phyloP scores from a whole-genome alignment of 805 yeast genomes.

The Jamesozyma gamospora region DNA sequence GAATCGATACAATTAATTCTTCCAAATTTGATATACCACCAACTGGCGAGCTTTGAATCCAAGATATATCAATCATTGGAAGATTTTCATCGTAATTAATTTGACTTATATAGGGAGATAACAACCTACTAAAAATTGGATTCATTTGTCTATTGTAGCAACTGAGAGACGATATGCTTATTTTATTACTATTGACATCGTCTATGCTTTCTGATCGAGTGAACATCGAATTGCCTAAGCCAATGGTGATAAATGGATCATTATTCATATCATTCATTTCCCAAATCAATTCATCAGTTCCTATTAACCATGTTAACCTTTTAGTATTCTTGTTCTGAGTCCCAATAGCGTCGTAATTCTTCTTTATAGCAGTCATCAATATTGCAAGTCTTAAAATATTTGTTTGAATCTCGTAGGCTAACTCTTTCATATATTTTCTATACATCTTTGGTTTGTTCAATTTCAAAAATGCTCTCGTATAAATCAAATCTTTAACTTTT shows the following conservation, averaged over 20 bases:
- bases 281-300: slow-evolving; percentile 49
- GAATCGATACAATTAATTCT: slow-evolving; percentile 38
- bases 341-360: slow-evolving; percentile 25
- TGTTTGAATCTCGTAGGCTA: slow-evolving; percentile 30
- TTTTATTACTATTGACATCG: slow-evolving; percentile 42
- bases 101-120: slow-evolving; percentile 33
- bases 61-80: slow-evolving; percentile 35
- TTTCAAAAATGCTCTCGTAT: slow-evolving; percentile 34
- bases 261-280: slow-evolving; percentile 42
- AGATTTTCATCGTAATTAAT: slow-evolving; percentile 16
- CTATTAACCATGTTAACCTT: slow-evolving; percentile 37
- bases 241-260: slow-evolving; percentile 43
- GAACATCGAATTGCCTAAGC: slow-evolving; percentile 39
- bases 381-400: slow-evolving; percentile 33
- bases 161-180: slow-evolving; percentile 38
- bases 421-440: slow-evolving; percentile 30
- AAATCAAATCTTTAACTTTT: slow-evolving; percentile 35
- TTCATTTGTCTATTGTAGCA: slow-evolving; percentile 43
- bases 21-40: slow-evolving; percentile 56
- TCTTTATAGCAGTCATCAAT: slow-evolving; percentile 35
- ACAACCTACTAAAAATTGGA: slow-evolving; percentile 42
- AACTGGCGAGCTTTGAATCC: slow-evolving; percentile 50
- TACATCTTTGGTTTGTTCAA: slow-evolving; percentile 27
- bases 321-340: slow-evolving; percentile 14
- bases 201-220: slow-evolving; percentile 40